A percentile compares a stretch with the other conserved stretches of the same genome.
These are phyloP conservation scores for Chlorella vulgaris DNA, from an alignment of 139 green algal species.

Conservation along the genomic window DNA sequence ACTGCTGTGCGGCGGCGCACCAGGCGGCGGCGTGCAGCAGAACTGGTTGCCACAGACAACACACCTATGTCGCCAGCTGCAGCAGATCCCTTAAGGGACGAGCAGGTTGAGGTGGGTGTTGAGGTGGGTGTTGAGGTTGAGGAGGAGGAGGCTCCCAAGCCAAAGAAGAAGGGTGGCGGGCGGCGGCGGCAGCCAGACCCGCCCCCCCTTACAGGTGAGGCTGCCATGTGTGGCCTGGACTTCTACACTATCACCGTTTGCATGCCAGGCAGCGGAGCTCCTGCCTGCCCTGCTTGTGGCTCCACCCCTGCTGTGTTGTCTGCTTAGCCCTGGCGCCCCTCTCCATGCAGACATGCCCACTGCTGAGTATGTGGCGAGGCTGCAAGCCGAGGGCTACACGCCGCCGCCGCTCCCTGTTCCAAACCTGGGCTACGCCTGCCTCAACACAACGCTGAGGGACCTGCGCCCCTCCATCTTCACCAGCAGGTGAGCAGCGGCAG, in stretches of 20 bases:
- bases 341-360: conserved; percentile 24
- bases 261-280: background rate
- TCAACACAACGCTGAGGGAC: conserved; percentile 57
- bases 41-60: too few species aligned
- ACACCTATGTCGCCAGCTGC: too few species aligned
- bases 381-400: background rate
- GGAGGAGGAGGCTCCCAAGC: background rate
- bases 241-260: too few species aligned
- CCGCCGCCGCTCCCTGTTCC: conserved; percentile 43
- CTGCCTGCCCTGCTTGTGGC: background rate
- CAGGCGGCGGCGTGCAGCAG: too few species aligned
- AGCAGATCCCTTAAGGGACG: background rate
- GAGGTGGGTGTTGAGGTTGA: background rate
- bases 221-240: background rate
- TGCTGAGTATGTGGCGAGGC: background rate
- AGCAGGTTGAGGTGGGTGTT: too few species aligned
- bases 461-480: conserved; percentile 62
- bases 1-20: background rate
- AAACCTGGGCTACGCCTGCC: conserved; percentile 77
- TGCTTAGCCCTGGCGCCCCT: too few species aligned
- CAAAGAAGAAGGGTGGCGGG: conserved; percentile 5
- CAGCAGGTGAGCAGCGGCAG: conserved; percentile 33
- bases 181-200: background rate
- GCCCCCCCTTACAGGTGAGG: conserved; percentile 12
- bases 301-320: too few species aligned